Evolutionary conservation across 495 filamentous ascomycete genomes (phyloP), one percentile per base, ranked within the genome.

Genomic region (Penicillium subrubescens): DNA sequence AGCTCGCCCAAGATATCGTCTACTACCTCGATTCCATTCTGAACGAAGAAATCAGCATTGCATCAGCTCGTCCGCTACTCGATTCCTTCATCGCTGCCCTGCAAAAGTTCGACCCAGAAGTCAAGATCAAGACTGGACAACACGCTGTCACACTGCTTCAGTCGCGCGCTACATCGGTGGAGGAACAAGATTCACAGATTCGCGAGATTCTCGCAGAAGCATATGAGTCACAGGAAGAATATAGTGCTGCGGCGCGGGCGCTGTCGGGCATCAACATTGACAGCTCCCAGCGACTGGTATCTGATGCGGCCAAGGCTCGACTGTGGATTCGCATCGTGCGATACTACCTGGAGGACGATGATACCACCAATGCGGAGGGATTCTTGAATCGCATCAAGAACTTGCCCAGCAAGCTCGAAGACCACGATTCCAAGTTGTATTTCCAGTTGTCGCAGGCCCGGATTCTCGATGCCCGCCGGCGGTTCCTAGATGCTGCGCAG

Each of bases 261-360:
- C 87, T 99, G 3, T 82, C 92, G 71, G 90, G 89, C 27, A 96
- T 98, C 68, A 90, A 92, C 35, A 87, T 97, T 19, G 93, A 97
- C 72, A 89, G 86, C 51, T 92, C 91, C 25, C 93, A 97, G 76
- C 90, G 92, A 15, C 87, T 89, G 61, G 89, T 97, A 21, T 83
- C 88, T 11, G 88, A 91, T 74, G 83, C 90, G 59, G 88, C 92
- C 59, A 93, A 93, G 74, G 90, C 91, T 4, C 79, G 78, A 31
- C 83, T 96, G 50, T 97, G 93, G 90, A 90, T 98, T 55, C 90
- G 96, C 53, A 98, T 99, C 73, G 93, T 95, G 75, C 88, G 96
- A 57, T 89, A 95, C 76, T 94, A 95, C 75, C 86, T 99, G 51
- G 96, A 98, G 78, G 93, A 92, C 51, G 96, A 97, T 73, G 93